Evolutionary conservation across 2,329 filamentous ascomycete species (phyloP), one percentile per base, ranked within the genome.

Genomic region (Talaromyces sp.): DNA sequence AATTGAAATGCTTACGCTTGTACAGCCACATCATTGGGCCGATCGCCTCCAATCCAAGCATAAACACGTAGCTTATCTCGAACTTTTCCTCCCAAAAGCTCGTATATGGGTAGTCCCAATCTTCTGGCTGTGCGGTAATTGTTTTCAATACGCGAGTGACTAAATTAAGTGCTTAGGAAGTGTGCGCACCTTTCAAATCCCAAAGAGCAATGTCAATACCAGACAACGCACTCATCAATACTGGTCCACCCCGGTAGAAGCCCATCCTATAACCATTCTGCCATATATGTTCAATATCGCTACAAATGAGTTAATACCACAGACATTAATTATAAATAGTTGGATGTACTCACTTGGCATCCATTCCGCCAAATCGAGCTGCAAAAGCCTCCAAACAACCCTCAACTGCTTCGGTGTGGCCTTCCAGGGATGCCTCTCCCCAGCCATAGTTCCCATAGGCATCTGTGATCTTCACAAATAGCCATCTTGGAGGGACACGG

Each of bases 271-370:
- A 93, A 27, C 86, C 85, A 68, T 84, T 83, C 73, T 92, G 90
- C 91, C 91, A 93, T 64, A 93, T 89, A 68, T 92, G 88, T 73
- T 93, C 90, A 68, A 93, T 93, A 58, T 92, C 87, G 72, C 88
- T 90, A 13, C 8, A 10, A 22, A 14, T 13, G 45, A 6, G 19
- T 47, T 22, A 47, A 14, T 14, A 24, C 24, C 19, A 24, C 5
- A 24, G 10, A 39, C 2, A 13, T 54, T 13, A 13, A 5, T 35
- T 43, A 47, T 47, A 47, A 33, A 27, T 56, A 41, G 9, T 37
- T 3, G 19, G 9, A 22, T 41, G 13, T 11, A 22, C 77, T 65
- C 77, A 90, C 88, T 92, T 87, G 35, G 90, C 90, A 71, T 92
- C 89, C 68, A 87, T 82, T 0, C 89, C 90, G 3, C 85, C 76